Evolutionary conservation across 2,329 filamentous ascomycete species (phyloP).

Genomic region (Fusarium mangiferae): DNA sequence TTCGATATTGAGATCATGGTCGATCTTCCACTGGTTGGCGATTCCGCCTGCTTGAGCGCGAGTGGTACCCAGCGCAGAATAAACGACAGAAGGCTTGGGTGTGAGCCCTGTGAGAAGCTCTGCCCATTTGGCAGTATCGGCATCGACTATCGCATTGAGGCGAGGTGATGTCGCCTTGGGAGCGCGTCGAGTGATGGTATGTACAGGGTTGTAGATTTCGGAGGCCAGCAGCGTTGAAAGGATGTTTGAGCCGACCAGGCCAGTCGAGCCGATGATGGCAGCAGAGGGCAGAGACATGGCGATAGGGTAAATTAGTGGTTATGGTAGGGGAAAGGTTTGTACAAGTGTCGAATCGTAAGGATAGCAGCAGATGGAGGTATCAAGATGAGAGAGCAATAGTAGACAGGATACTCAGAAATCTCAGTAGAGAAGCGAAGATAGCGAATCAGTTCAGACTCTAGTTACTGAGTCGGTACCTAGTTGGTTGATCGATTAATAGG

Average conservation of each 20-base stretch:
- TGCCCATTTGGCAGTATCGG: constrained; percentile 77
- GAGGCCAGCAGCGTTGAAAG: constrained; percentile 71
- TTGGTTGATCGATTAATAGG: background rate
- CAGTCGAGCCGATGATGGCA: constrained; percentile 72
- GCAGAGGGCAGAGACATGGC: constrained; percentile 53
- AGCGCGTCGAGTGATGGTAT: constrained; percentile 74
- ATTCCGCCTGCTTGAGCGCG: constrained; percentile 78
- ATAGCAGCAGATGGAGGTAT: constrained; percentile 3
- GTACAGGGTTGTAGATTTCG: constrained; percentile 62
- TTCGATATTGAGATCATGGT: constrained; percentile 85
- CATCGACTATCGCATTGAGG: constrained; percentile 69
- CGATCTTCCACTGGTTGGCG: constrained; percentile 85
- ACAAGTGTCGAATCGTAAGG: background rate
- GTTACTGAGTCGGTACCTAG: too few species aligned
- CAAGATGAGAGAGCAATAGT: background rate
- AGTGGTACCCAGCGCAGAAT: constrained; percentile 85
- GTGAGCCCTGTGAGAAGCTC: constrained; percentile 64
- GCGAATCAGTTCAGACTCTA: background rate
- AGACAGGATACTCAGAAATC: background rate
- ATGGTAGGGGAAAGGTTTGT: background rate
- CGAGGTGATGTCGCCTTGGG: constrained; percentile 67
- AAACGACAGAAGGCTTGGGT: constrained; percentile 71
- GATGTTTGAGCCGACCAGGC: constrained; percentile 78
- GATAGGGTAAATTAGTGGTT: background rate
- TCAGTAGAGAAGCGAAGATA: background rate